These are phyloP conservation scores for Colletotrichum echinochloae DNA, from an alignment of 2,329 filamentous ascomycete species.

Conservation along the genomic window DNA sequence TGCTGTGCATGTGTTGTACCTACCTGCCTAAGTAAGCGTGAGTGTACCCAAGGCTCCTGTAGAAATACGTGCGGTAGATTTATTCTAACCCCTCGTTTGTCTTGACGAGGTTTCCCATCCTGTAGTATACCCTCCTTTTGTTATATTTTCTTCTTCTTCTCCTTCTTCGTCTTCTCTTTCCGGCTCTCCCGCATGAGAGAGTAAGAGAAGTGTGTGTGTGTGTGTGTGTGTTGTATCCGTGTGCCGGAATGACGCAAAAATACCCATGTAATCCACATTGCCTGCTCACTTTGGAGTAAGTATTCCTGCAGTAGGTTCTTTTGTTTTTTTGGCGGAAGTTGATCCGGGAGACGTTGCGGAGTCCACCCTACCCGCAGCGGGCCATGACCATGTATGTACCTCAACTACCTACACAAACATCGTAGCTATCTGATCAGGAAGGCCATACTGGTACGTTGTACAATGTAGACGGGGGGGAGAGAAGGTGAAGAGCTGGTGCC, in stretches of 20 bases:
- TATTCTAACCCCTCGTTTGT: background rate
- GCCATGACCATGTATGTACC: background rate
- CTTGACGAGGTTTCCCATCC: too few relatives aligned
- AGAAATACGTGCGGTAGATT: background rate
- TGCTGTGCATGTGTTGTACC: background rate
- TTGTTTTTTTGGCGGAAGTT: background rate
- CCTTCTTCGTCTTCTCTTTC: background rate
- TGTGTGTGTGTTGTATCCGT: too few relatives aligned
- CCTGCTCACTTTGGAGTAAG: background rate
- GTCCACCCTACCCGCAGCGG: background rate
- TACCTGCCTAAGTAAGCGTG: background rate
- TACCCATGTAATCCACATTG: background rate
- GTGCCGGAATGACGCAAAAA: constrained; percentile 6
- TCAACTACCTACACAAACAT: background rate
- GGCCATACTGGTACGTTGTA: background rate
- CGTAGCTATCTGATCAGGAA: background rate
- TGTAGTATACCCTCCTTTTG: too few relatives aligned
- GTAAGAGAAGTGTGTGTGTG: too few relatives aligned
- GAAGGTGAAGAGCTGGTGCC: background rate
- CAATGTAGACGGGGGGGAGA: background rate
- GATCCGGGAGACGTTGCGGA: background rate
- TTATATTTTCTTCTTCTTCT: too few relatives aligned
- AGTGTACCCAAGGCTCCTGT: background rate
- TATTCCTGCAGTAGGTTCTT: background rate
- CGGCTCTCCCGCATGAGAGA: too few relatives aligned